These are phyloP conservation scores for Candida glucosophila DNA, from an alignment of 1,139 yeast species.

Conservation along the genomic window DNA sequence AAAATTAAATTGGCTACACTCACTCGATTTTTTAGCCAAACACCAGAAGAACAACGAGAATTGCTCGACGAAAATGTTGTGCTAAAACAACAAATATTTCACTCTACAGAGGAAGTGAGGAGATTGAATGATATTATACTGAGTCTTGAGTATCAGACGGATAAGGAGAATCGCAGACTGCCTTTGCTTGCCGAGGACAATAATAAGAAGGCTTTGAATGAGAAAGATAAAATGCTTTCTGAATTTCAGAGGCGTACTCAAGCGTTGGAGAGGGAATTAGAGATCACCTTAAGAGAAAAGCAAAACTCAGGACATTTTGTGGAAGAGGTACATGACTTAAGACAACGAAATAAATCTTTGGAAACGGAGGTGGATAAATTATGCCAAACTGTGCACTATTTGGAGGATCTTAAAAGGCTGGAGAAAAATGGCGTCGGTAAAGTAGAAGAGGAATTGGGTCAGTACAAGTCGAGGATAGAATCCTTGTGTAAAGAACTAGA, in stretches of 20 bases:
- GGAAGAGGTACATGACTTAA: no score
- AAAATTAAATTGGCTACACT: constrained; percentile 51
- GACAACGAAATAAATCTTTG: no score
- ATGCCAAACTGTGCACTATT: no score
- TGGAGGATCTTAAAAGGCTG: no score
- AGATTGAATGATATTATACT: constrained; percentile 4
- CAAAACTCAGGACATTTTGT: no score
- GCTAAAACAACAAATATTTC: constrained; percentile 30
- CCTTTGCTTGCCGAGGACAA: no score
- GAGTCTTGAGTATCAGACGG: no score
- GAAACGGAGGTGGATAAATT: no score
- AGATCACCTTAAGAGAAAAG: no score
- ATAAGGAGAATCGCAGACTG: no score
- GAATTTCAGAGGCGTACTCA: constrained; percentile 4
- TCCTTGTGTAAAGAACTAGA: background rate
- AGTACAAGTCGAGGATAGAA: constrained; percentile 1
- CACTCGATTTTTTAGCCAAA: constrained; percentile 36
- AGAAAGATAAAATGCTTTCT: constrained; percentile 2
- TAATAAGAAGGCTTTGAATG: no score
- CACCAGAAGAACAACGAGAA: constrained; percentile 35
- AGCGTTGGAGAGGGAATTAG: no score
- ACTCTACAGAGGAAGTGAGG: constrained; percentile 11
- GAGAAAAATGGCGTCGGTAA: constrained; percentile 7
- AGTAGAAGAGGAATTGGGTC: constrained; percentile 4
- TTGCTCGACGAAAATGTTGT: constrained; percentile 30